Conservation (phyloP, 345 rosid species). For the Lepidium didymum region DNA sequence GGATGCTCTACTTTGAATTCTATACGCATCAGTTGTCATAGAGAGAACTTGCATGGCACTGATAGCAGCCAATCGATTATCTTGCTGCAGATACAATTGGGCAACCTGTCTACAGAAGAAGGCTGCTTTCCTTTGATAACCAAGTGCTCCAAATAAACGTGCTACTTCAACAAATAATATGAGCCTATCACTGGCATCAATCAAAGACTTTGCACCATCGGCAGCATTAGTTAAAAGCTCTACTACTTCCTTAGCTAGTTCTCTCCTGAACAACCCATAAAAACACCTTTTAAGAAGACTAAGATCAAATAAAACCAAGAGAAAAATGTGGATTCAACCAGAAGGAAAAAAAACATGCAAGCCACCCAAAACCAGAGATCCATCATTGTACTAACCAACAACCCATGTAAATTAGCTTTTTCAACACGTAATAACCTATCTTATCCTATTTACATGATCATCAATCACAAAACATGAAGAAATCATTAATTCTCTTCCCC, state of each 20-base stretch:
- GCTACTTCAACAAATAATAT: constrained; percentile 86
- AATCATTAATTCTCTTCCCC: background rate
- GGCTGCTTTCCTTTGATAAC: constrained; percentile 94
- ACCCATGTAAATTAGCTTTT: background rate
- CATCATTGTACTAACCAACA: background rate
- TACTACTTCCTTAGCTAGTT: constrained; percentile 81
- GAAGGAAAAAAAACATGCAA: background rate
- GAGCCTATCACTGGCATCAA: constrained; percentile 90
- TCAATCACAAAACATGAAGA: background rate
- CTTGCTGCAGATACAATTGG: constrained; percentile 90
- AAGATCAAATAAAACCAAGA: background rate
- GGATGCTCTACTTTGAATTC: constrained; percentile 91
- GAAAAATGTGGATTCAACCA: background rate
- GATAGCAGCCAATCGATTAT: constrained; percentile 80
- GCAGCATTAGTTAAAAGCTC: constrained; percentile 89
- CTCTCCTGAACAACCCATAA: constrained; percentile 53
- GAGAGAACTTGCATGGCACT: constrained; percentile 97
- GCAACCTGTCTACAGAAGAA: constrained; percentile 98
- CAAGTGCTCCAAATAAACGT: constrained; percentile 84
- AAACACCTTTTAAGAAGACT: background rate
- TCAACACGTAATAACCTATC: background rate
- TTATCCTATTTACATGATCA: background rate
- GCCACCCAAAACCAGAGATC: constrained; percentile 4
- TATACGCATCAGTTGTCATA: constrained; percentile 90
- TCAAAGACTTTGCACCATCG: constrained; percentile 92